These are phyloP conservation scores for Hypericum androsaemum DNA, from an alignment of 345 rosid species.

Conservation along the genomic window DNA sequence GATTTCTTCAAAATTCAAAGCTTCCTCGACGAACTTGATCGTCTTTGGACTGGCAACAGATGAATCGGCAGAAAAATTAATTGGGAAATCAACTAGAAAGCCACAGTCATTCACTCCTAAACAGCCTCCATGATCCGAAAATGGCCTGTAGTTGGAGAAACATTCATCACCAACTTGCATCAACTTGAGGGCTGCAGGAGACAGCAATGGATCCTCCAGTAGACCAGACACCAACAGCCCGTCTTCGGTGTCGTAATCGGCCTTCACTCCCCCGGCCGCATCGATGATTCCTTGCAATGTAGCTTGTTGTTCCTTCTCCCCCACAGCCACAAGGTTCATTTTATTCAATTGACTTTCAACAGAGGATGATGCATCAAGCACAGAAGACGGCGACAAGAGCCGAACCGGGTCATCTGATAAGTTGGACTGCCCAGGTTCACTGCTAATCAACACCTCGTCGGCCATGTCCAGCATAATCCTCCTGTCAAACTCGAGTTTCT, in stretches of 20 bases:
- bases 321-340: conserved; percentile 1
- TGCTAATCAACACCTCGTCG: not conserved
- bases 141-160: conserved; percentile 1
- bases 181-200: conserved; percentile 10
- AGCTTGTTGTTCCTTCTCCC: conserved; percentile 4
- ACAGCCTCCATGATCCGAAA: conserved; percentile 6
- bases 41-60: conserved; percentile 22
- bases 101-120: not conserved
- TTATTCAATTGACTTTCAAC: not conserved
- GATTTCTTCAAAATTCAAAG: conserved; percentile 13
- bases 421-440: conserved; percentile 4
- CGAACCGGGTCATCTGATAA: not conserved
- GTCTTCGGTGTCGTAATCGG: conserved; percentile 4
- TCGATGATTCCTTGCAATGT: not conserved
- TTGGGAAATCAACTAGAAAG: not conserved
- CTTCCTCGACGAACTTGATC: conserved; percentile 31
- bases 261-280: not conserved
- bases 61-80: conserved; percentile 14
- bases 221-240: conserved; percentile 10
- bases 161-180: conserved; percentile 4
- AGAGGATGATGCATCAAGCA: conserved; percentile 29
- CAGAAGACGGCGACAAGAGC: conserved; percentile 37
- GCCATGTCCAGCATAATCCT: conserved; percentile 9
- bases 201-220: conserved; percentile 9
- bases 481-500: conserved; percentile 31